Evolutionary conservation across 2,329 filamentous ascomycete species (phyloP), one percentile per base, ranked within the genome.

Genomic region (Dothiorella sarmentorum): DNA sequence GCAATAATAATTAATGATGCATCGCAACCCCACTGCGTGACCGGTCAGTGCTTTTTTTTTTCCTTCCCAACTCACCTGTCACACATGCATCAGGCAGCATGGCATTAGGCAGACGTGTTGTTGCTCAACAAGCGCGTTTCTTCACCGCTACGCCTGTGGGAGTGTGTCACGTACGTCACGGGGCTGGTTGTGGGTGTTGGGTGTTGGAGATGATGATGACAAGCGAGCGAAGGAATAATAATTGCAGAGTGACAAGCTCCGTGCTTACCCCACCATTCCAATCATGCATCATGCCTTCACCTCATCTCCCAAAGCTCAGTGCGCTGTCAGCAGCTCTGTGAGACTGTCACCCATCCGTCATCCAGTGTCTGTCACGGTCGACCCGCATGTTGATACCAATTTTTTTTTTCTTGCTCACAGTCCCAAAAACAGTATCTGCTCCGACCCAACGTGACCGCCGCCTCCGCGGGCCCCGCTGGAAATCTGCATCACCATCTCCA

Each of bases 81-180:
- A 38, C 49, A 17, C 49, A 40, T 53, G 49, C 49, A 27, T 40
- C 49, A 38, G 33, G 49, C 49, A 53, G 49, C 33, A 53, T 40
- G 35, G 47, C 47, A 37, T 51, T 31, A 51, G 13, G 33, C 20
- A 43, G n/a, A 45, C 43, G 24, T 45, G 43, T 45, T 45, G 43
- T 45, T n/a, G n/a, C 3, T 29, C 33, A 22, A 18, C 3, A n/a
- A n/a, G n/a, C n/a, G n/a, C n/a, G n/a, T n/a, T 38, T 40, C 49
- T 29, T 53, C 49, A 53, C 49, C 49, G 49, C 49, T 35, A 35
- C 20, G 35, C 33, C 33, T 35, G 43, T 26, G 24, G 43, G 15
- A 31, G 24, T 7, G 24, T 7, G 43, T 45, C 43, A 45, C 43
- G 49, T 35, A 35, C 49, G 49, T 53, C 49, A 53, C 49, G 49